Evolutionary conservation across 2,329 filamentous ascomycete genomes (phyloP), one percentile per base, ranked within the genome.

Genomic region (Penicillium sclerotigenum): DNA sequence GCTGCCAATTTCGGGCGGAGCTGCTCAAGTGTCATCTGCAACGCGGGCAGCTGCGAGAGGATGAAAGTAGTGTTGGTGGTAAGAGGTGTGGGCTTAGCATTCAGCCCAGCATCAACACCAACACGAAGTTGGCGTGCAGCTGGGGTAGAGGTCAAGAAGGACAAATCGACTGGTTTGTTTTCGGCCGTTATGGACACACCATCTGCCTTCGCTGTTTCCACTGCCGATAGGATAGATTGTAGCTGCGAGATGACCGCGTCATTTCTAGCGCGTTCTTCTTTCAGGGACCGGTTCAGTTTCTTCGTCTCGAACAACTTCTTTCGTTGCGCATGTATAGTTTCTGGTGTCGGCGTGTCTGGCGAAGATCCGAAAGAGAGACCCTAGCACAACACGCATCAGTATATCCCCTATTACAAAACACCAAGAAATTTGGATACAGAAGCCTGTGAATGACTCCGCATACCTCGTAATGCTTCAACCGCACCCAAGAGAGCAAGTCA

Each of bases 391-490:
- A 37, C 36, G 13, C 34, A 48, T 22, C 34, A 34, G 36, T 22
- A 11, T 22, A 13, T 2, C 6, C 31, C 47, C 5, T 52, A 38
- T 42, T 45, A 24, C 2, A 20, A 18, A 28, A 9, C 2, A 26
- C 29, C 29, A 29, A 40, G 31, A 36, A 7, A 1, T 26, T 16
- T 11, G 29, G 8, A 11, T 36, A 3, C 2, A 18, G 13, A 16
- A n/a, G 24, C 3, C 22, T 14, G 5, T 29, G 34, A 14, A 13
- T 42, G n/a, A 18, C 18, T 33, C 18, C 42, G 50, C 70, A 29
- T 69, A 85, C 90, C 72, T 91, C 85, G 76, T 99, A 97, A 79
- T 97, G 93, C 46, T 84, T 83, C 61, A 99, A 78, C 51, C 88
- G 81, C 61, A 97, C 87, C 85, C 89, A 97, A 56, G 84, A 83